Base-by-base conservation (phyloP, 2,329 filamentous ascomycete genomes). In the Leptographium lundbergii region DNA sequence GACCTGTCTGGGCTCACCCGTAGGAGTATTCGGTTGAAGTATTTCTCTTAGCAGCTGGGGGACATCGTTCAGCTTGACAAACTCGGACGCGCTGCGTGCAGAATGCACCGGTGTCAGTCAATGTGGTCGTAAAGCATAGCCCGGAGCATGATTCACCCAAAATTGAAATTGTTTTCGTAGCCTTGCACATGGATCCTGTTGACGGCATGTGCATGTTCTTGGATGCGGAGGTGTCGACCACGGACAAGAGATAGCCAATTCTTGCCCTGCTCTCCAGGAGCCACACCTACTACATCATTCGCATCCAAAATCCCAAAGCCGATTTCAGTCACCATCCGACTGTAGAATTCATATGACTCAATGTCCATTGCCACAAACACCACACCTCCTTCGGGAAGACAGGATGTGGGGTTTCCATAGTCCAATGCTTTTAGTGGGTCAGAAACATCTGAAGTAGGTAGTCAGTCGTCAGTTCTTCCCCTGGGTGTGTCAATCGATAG, bases 301-400 rank as follows among this genome's bases (percentile, higher is more conserved):
- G 87, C 91, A 68, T 97, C 91, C 0, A 97, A 76, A 3, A 86
- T 85, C 1, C 89, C 86, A 48, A 99, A 76, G 0, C 94, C 94
- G 47, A 99, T 78, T 70, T 99, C 94, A 0, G 91, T 95, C 60
- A 97, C 79, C 14, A 81, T 75, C 39, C 77, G 74, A 14, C 83
- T 80, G 52, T 81, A 75, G 25, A 73, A 72, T 69, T 99, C 94
- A 60, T 85, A 89, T 1, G 86, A 84, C 70, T 99, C 94, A 36
- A 94, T 75, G 66, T 99, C 94, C 52, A 97, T 76, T 62, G 81
- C 84, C 60, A 96, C 76, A 65, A 96, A 87, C 9, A 95, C 77
- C 0, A 82, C 77, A n/a, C 77, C 74, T 13, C 70, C 66, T 32
- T 84, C 80, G 57, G 78, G 77, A 0, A 69, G 60, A 60, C 76